Base-by-base conservation (phyloP, 208 protist species). In the Trypanosoma scelopori region DNA sequence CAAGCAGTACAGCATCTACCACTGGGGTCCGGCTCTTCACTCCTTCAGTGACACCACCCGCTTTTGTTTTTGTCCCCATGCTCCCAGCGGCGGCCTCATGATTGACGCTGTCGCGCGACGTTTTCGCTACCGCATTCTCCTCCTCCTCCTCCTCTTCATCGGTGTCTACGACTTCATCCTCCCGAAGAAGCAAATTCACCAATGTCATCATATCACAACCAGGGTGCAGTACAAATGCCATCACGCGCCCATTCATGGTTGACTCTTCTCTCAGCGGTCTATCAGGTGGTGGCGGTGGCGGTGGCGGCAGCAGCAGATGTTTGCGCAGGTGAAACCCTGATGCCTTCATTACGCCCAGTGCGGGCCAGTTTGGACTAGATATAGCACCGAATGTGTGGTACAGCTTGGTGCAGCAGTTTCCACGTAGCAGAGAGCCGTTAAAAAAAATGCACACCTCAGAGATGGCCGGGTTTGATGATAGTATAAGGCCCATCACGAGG, bases 371-470 rank as follows among this genome's bases (percentile, higher is more conserved):
- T 7, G 74, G 71, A 15, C 81, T 91, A 35, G 58, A 57, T 69
- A 99, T 99, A 5, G 97, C 98, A 41, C 74, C 77, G 25, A 98
- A 85, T 35, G 65, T 80, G 67, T 87, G 80, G 46, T 87, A 71
- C 0, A 95, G 59, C 68, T 99, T 99, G 20, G 57, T 58, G 35
- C 83, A 87, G 28, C 98, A 85, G 75, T 98, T 98, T 11, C 96
- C 97, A 41, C 97, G 81, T 18, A 97, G 75, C 23, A 99, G 78
- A 46, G 79, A 71, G 57, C 97, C 89, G 68, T 95, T 90, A 74
- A 98, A 99, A 74, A 97, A 98, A 32, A 99, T 47, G 66, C 87
- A 93, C 20, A 99, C 97, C 63, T 98, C 97, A 25, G 84, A 89
- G 28, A 98, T 91, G 35, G 86, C 76, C 4, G 82, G 80, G 45